Conservation (phyloP, 2,329 filamentous ascomycete genomes). For the Pseudogymnoascus sp. region DNA sequence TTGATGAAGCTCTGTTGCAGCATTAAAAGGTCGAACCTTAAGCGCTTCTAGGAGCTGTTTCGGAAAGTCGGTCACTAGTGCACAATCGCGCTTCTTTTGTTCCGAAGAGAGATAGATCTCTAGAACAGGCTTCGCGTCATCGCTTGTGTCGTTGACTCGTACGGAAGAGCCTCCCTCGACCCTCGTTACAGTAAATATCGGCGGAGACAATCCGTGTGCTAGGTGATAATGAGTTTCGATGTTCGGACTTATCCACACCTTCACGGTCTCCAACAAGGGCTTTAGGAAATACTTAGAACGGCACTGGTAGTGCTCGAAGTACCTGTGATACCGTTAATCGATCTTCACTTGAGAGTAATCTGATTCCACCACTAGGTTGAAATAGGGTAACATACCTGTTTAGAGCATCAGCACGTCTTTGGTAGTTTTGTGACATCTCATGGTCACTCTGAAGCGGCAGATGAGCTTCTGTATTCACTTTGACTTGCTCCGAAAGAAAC, state of each 20-base stretch:
- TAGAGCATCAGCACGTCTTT: not conserved
- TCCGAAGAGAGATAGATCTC: not conserved
- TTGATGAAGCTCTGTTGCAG: not conserved
- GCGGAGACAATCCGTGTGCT: not conserved
- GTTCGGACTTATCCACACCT: not conserved
- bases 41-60: not conserved
- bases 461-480: not conserved
- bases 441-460: not conserved
- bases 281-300: not conserved
- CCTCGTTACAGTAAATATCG: not conserved
- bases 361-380: not conserved
- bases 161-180: not conserved
- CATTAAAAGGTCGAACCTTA: not conserved
- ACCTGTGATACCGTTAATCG: not conserved
- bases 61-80: not conserved
- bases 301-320: not conserved
- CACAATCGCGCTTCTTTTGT: not conserved
- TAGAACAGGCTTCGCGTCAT: not conserved
- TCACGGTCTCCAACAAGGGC: not conserved
- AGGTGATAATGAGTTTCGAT: not conserved
- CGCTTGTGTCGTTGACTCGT: not conserved
- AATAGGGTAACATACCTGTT: not conserved
- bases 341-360: not conserved
- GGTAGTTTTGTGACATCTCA: not conserved
- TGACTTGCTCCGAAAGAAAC: not conserved